Percentiles rank a stretch among this genome's conserved stretches.
Evolutionary conservation across 768 basidiomycete species (phyloP).

Genomic region (Xanthoconium purpureum): DNA sequence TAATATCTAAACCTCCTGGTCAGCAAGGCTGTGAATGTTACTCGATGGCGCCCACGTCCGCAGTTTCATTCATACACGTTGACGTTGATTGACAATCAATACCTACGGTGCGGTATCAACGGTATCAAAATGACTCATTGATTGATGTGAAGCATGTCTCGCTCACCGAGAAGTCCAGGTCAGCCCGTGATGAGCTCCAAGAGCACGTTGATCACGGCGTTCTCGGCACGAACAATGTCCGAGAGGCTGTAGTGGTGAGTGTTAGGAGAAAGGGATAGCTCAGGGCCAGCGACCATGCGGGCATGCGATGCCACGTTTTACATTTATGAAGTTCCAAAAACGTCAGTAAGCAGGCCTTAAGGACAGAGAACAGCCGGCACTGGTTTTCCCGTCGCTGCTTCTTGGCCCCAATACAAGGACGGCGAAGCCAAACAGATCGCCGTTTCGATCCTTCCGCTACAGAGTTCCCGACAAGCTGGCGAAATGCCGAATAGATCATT

Average conservation of each 20-base stretch:
- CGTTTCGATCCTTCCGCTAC: constrained; percentile 15
- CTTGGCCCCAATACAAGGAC: not conserved
- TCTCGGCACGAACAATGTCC: constrained; percentile 5
- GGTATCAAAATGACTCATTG: not conserved
- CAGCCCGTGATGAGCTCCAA: constrained; percentile 14
- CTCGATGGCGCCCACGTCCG: not conserved
- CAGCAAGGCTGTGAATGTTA: not conserved
- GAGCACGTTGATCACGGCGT: constrained; percentile 2
- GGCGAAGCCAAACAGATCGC: constrained; percentile 6
- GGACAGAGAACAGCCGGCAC: not conserved
- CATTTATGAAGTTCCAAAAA: constrained; percentile 6
- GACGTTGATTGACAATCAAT: constrained; percentile 1
- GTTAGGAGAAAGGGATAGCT: not conserved
- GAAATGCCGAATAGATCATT: constrained; percentile 4
- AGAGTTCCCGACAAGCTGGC: not conserved
- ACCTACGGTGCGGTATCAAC: not conserved
- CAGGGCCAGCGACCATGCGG: constrained; percentile 16
- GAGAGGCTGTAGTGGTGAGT: not conserved
- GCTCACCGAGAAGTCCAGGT: not conserved
- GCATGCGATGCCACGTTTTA: constrained; percentile 2
- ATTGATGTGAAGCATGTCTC: constrained; percentile 7
- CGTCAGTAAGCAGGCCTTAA: constrained; percentile 14
- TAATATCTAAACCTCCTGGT: not conserved
- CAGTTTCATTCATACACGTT: not conserved
- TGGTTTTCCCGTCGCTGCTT: not conserved